Evolutionary conservation across 768 basidiomycete genomes (phyloP), one percentile per base, ranked within the genome.

Genomic region (Lactifluus echinatus): DNA sequence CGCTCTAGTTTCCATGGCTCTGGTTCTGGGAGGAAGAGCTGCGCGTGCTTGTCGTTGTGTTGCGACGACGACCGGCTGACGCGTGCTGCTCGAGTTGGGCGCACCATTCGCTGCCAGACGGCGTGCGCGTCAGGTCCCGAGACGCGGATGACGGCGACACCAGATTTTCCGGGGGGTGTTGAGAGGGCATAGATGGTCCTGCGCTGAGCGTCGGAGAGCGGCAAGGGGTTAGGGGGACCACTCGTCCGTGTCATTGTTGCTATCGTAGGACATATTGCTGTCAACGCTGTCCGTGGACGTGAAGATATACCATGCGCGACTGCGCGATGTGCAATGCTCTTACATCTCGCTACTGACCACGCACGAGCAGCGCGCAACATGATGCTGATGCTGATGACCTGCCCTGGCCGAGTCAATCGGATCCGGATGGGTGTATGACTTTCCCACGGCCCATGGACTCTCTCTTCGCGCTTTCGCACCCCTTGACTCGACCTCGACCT

Each of bases 121-220:
- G 71, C 62, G 21, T 77, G 67, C 0, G 83, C 84, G 43, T 82
- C 80, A 1, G 89, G 88, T 0, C 93, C 93, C 2, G 91, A 93
- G 8, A 95, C 73, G 56, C 93, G 79, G 50, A 94, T 72, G 37
- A 95, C 83, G 1, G 84, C 89, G 17, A 95, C 78, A 15, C 92
- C 93, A 3, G 80, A 90, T 60, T 85, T 91, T 1, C 91, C 93
- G 2, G 87, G 82, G 1, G 92, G 89, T 0, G 91, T 93, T 0
- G 92, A 89, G 26, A 93, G 76, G 1, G 92, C 93, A 67, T 87
- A 95, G 45, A 95, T 89, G 2, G 93, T 94, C 23, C 70, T 65
- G n/a, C 77, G 73, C 66, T 89, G 85, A 5, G 84, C 71, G 45
- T 76, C 74, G 11, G 77, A 78, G 42, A 63, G 68, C 0, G 68